Evolutionary conservation across 2,329 filamentous ascomycete species (phyloP).

Genomic region (Aureobasidium sp.): DNA sequence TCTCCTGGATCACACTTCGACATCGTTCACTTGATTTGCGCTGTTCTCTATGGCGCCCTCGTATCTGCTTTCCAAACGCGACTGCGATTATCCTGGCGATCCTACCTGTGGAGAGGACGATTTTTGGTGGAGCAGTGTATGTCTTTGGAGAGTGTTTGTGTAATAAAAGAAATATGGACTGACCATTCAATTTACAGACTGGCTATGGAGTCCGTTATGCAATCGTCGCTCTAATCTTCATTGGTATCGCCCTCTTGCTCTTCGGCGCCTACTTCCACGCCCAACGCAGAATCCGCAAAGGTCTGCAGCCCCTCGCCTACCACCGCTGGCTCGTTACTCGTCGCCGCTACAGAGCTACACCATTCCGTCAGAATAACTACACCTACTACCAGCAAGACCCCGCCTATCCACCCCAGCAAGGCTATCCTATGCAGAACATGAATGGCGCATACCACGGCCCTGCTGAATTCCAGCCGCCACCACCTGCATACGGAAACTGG

Average conservation of each 20-base stretch:
- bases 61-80: neutral
- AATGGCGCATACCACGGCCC: conserved; percentile 7
- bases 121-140: conserved; percentile 8
- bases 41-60: conserved; percentile 9
- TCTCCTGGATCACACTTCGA: neutral
- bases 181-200: conserved; percentile 37
- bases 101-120: neutral
- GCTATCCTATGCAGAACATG: conserved; percentile 20
- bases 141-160: neutral
- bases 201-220: conserved; percentile 65
- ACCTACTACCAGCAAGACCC: conserved; percentile 19
- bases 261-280: conserved; percentile 65
- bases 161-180: neutral
- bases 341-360: conserved; percentile 12
- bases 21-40: neutral
- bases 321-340: conserved; percentile 46
- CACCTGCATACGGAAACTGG: conserved; percentile 29
- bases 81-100: neutral
- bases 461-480: conserved; percentile 23
- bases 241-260: conserved; percentile 55
- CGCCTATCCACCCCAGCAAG: conserved; percentile 20
- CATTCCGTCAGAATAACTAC: conserved; percentile 14
- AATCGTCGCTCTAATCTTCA: conserved; percentile 57
- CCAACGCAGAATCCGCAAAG: conserved; percentile 57
- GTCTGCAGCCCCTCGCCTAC: conserved; percentile 59